These are phyloP conservation scores for Sphagnum tenellum DNA, from an alignment of 225 moss, liverwort and hornwort species.

Conservation along the genomic window DNA sequence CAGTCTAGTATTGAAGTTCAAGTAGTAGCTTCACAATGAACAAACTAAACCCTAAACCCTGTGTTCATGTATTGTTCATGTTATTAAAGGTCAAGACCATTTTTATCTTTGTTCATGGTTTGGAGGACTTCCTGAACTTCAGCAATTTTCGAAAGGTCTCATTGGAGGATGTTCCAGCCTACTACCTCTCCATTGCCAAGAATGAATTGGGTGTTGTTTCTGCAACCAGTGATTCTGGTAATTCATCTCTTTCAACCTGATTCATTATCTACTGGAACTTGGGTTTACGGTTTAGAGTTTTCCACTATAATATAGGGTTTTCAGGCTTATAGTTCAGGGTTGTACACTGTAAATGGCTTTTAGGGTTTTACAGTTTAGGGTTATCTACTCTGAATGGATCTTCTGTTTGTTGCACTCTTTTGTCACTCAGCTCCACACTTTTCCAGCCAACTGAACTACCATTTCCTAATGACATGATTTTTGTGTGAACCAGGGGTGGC, in stretches of 20 bases:
- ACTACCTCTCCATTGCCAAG: slow-evolving; percentile 91
- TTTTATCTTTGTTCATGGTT: too few species aligned
- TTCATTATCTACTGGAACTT: neutral
- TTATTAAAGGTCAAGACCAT: too few species aligned
- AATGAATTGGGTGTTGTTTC: slow-evolving; percentile 94
- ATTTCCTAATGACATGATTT: neutral
- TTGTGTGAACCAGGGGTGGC: slow-evolving; percentile 50
- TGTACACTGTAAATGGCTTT: neutral
- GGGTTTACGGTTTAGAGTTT: too few species aligned
- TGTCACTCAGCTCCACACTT: too few species aligned
- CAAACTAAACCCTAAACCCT: too few species aligned
- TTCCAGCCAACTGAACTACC: too few species aligned
- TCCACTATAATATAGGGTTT: too few species aligned
- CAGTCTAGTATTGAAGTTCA: too few species aligned
- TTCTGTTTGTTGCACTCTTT: neutral
- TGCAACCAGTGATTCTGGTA: slow-evolving; percentile 81
- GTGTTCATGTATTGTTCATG: too few species aligned
- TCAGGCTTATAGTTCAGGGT: neutral
- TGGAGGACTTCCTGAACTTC: too few species aligned
- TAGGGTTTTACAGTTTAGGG: neutral
- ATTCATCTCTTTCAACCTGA: slow-evolving; percentile 1
- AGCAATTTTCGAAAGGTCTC: slow-evolving; percentile 20
- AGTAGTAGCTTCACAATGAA: too few species aligned
- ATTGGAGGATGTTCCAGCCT: slow-evolving; percentile 90
- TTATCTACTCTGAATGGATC: neutral